These are phyloP conservation scores for Elsinoe ampelina DNA, from an alignment of 2,329 filamentous ascomycete genomes.

Conservation along the genomic window DNA sequence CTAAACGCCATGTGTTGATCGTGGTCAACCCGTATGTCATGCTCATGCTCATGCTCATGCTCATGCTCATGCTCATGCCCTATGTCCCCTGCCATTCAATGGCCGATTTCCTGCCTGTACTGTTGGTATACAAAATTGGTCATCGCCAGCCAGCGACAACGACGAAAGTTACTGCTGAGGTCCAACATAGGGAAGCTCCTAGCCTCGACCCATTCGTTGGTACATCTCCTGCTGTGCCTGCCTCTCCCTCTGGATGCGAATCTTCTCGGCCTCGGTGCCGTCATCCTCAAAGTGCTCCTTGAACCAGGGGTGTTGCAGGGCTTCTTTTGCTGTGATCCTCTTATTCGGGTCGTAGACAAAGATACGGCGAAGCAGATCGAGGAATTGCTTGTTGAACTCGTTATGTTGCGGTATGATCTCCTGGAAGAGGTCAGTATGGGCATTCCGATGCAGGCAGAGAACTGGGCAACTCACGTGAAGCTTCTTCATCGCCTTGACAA, in stretches of 20 bases:
- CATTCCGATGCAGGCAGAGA: slow-evolving; percentile 17
- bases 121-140: not conserved
- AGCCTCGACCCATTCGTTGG: not conserved
- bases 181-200: not conserved
- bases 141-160: not conserved
- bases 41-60: not conserved
- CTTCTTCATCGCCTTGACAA: slow-evolving; percentile 59
- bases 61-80: slow-evolving; percentile 1
- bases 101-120: not conserved
- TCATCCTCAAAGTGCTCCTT: slow-evolving; percentile 55
- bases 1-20: not conserved
- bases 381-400: slow-evolving; percentile 53
- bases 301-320: slow-evolving; percentile 59
- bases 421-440: slow-evolving; percentile 32
- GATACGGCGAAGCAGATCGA: slow-evolving; percentile 53
- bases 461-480: slow-evolving; percentile 40
- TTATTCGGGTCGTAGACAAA: slow-evolving; percentile 59
- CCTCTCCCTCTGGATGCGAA: slow-evolving; percentile 16
- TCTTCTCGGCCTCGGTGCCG: slow-evolving; percentile 37
- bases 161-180: not conserved
- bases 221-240: slow-evolving; percentile 11
- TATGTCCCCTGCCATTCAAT: not conserved
- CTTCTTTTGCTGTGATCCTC: slow-evolving; percentile 55
- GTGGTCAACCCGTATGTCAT: not conserved
- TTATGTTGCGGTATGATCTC: slow-evolving; percentile 52